These are phyloP conservation scores for Picea glauca DNA, from an alignment of 75 land plant genomes.

Conservation along the genomic window DNA sequence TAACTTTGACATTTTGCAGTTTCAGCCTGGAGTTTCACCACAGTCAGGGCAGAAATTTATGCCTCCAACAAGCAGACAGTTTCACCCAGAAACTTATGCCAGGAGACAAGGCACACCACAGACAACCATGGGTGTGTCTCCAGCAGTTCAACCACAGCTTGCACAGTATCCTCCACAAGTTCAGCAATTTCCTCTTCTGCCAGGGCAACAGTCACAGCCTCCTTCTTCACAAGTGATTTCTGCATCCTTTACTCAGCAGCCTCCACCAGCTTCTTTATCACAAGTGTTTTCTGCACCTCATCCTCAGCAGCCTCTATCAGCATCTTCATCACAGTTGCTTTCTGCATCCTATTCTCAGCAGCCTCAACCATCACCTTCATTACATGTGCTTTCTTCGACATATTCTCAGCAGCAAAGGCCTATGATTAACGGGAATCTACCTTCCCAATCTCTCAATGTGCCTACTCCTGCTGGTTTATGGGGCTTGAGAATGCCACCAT, in stretches of 20 bases:
- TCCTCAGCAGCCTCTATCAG: constrained; percentile 14
- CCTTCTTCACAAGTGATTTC: constrained; percentile 35
- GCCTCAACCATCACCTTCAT: constrained; percentile 2
- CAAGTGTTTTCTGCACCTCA: constrained; percentile 21
- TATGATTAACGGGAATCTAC: constrained; percentile 13
- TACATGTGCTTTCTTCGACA: background rate
- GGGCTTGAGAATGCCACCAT: constrained; percentile 24
- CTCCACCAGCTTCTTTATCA: constrained; percentile 7
- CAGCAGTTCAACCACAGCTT: constrained; percentile 25
- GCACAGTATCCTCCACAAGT: constrained; percentile 46
- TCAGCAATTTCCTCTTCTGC: constrained; percentile 39
- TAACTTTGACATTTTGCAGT: constrained; percentile 37
- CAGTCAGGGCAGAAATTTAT: constrained; percentile 52
- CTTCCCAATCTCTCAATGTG: constrained; percentile 15
- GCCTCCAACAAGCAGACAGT: constrained; percentile 42
- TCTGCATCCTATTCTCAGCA: background rate
- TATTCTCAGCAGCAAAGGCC: background rate
- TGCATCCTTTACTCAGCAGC: constrained; percentile 22
- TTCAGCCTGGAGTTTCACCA: constrained; percentile 39
- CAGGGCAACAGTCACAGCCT: constrained; percentile 29
- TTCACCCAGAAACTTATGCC: constrained; percentile 13
- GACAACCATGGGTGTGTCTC: constrained; percentile 31
- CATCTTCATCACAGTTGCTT: background rate
- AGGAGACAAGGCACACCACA: constrained; percentile 24
- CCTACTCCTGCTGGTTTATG: constrained; percentile 28